A percentile compares a stretch with the other conserved stretches of the same genome.
These are phyloP conservation scores for carrot (Daucus carota) DNA, from an alignment of 129 eudicot species.

Conservation along the genomic window DH1_v3.0 NC_030381.2:45846501-45847000, in stretches of 20 bases:
- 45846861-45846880: conserved; percentile 82
- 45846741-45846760: conserved; percentile 81
- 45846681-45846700: conserved; percentile 62
- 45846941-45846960: not conserved
- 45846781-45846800: conserved; percentile 93
- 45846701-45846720: conserved; percentile 89
- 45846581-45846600: conserved; percentile 71
- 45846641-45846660: conserved; percentile 95
- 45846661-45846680: conserved; percentile 92
- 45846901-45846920: conserved; percentile 87
- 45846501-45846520: conserved; percentile 52
- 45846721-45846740: conserved; percentile 96
- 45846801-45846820: conserved; percentile 87
- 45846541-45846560: conserved; percentile 38
- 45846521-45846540: conserved; percentile 40
- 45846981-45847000: too few relatives aligned
- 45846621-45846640: conserved; percentile 93
- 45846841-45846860: conserved; percentile 91
- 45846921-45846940: conserved; percentile 49
- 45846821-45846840: conserved; percentile 90
- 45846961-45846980: not conserved
- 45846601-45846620: conserved; percentile 60
- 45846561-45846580: conserved; percentile 44
- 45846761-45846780: conserved; percentile 82
- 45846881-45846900: conserved; percentile 84